Base-by-base conservation (phyloP, 441 rosid species). In the Syzygium malaccense region DNA sequence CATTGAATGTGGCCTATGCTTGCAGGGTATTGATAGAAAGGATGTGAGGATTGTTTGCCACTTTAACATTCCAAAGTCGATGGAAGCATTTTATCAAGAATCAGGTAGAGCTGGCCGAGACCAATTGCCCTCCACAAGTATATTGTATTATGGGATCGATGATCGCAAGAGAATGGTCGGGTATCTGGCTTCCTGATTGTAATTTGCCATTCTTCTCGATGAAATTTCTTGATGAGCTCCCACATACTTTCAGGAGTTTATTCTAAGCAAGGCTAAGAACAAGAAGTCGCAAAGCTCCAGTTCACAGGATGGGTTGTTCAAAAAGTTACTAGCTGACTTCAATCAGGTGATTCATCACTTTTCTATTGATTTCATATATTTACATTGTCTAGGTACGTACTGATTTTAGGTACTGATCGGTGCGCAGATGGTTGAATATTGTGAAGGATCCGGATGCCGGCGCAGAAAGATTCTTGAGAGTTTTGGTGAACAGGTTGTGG, bases 21-120 rank as follows among this genome's bases (percentile, higher is more conserved):
- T 86, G 14, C 90, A 96, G 99, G 99, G 99, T 92, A 98, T 97
- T 91, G 99, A 97, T 90, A 94, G 97, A 92, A 97, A 97, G 92
- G 99, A 97, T 93, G 99, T 97, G 86, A 94, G 99, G 92, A 89
- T 97, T 90, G 99, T 97, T 91, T 96, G 96, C 94, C 99, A 97
- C 91, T 96, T 94, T 71, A 96, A 98, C 91, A 91, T 97, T 85
- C 99, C 99, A 26, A 98, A 97, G 91, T 96, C 99, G 85, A 97
- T 98, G 99, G 99, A 98, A 93, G 93, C 96, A 88, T 97, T 98
- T 91, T 98, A 98, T 92, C 99, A 98, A 94, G 99, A 98, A 90
- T 98, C 99, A 17, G 99, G 99, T 86, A 94, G 99, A 93, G 99
- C 99, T 64, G 99, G 99, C 85, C 98, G 98, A n/a, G 99, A 98